These are phyloP conservation scores for Trichosporon faecale DNA, from an alignment of 1,284 basidiomycete species.

Conservation along the genomic window DNA sequence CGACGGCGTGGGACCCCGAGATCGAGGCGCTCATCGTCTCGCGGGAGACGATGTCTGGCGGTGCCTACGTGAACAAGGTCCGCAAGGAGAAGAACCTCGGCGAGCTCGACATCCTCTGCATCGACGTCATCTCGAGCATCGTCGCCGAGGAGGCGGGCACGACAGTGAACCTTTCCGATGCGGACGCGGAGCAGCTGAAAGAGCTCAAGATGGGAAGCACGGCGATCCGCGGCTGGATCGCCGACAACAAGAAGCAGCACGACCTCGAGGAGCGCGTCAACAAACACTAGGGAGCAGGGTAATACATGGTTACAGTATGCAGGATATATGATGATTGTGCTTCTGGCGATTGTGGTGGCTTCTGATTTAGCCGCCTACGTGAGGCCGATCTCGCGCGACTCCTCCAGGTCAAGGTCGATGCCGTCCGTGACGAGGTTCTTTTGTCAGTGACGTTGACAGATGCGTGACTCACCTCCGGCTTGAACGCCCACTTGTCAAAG, in stretches of 20 bases:
- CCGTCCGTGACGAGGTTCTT: conserved; percentile 32
- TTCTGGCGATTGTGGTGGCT: too few species aligned
- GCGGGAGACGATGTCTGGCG: conserved; percentile 75
- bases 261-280: background rate
- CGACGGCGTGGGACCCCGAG: conserved; percentile 76
- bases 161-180: conserved; percentile 29
- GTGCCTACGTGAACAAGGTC: conserved; percentile 52
- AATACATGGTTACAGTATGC: conserved; percentile 20
- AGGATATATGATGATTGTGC: conserved; percentile 17
- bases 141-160: conserved; percentile 16
- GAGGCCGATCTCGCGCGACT: conserved; percentile 28
- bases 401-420: conserved; percentile 28
- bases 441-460: background rate
- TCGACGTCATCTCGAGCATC: conserved; percentile 77
- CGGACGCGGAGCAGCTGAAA: conserved; percentile 65
- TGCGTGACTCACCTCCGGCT: conserved; percentile 39
- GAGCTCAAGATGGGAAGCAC: conserved; percentile 86
- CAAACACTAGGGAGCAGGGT: conserved; percentile 13
- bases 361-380: conserved; percentile 5
- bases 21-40: conserved; percentile 84
- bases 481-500: conserved; percentile 48
- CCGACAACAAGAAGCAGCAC: conserved; percentile 1
- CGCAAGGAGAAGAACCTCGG: conserved; percentile 54
- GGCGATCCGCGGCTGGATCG: conserved; percentile 77
- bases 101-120: conserved; percentile 66